Evolutionary conservation across 768 basidiomycete genomes (phyloP).

Genomic region (Russula sp.): DNA sequence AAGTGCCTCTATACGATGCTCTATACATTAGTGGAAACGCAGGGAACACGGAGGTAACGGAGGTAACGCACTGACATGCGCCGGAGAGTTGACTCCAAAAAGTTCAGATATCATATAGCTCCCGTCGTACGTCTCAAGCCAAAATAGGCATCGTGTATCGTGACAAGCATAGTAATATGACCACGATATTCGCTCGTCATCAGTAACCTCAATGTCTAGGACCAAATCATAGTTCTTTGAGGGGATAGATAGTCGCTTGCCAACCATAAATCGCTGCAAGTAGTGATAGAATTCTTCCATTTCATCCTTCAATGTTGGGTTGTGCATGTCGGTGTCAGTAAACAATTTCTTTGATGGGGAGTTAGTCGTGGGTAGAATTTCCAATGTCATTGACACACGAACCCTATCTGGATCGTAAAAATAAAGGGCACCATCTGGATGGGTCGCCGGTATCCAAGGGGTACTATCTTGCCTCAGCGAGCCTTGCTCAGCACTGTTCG

Average conservation of each 20-base stretch:
- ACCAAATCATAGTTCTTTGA: conserved; percentile 37
- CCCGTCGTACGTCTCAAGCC: conserved; percentile 39
- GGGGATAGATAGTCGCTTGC: conserved; percentile 25
- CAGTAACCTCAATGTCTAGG: conserved; percentile 33
- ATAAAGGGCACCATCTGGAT: conserved; percentile 59
- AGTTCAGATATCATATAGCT: conserved; percentile 27
- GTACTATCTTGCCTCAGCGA: not conserved
- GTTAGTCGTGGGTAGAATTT: not conserved
- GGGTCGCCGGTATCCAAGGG: conserved; percentile 40
- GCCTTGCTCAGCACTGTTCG: not conserved
- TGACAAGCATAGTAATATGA: conserved; percentile 51
- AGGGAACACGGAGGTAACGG: not conserved
- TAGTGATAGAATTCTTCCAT: conserved; percentile 31
- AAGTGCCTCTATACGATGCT: conserved; percentile 19
- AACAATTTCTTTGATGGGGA: conserved; percentile 35
- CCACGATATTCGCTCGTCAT: conserved; percentile 22
- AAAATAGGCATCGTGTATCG: conserved; percentile 41
- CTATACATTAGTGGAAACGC: conserved; percentile 13
- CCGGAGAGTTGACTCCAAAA: conserved; percentile 9
- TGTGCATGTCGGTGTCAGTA: conserved; percentile 48
- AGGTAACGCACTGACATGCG: conserved; percentile 18
- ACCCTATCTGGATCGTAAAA: conserved; percentile 46
- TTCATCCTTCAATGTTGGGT: conserved; percentile 29
- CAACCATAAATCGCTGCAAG: conserved; percentile 22
- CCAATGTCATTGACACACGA: conserved; percentile 6